Evolutionary conservation across 2,329 filamentous ascomycete genomes (phyloP).

Genomic region (Ophioceras dolichostomum): DNA sequence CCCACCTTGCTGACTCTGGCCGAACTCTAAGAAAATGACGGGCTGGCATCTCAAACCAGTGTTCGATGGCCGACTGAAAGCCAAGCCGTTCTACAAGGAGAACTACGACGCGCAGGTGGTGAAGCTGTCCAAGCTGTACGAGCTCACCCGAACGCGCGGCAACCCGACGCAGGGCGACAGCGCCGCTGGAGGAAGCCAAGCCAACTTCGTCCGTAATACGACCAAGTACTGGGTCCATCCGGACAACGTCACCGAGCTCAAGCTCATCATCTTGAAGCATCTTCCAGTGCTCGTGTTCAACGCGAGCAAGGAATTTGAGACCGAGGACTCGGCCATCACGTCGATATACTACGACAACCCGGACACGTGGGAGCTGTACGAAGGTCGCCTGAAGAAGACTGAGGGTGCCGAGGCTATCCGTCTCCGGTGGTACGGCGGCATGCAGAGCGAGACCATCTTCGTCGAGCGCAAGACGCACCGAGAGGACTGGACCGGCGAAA

Average conservation of each 20-base stretch:
- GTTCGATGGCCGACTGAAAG: conserved; percentile 89
- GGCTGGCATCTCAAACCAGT: conserved; percentile 86
- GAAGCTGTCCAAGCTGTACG: conserved; percentile 89
- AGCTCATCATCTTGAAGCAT: conserved; percentile 96
- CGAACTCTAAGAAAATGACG: conserved; percentile 66
- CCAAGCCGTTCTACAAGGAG: conserved; percentile 97
- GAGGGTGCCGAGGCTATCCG: conserved; percentile 96
- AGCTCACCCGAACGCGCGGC: conserved; percentile 83
- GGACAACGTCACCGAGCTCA: conserved; percentile 95
- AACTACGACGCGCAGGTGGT: conserved; percentile 96
- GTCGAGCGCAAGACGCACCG: conserved; percentile 96
- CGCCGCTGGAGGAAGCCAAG: conserved; percentile 79
- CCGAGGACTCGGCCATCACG: conserved; percentile 83
- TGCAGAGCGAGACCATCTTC: conserved; percentile 92
- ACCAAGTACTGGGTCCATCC: conserved; percentile 99
- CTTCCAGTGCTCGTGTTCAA: conserved; percentile 96
- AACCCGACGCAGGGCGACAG: conserved; percentile 89
- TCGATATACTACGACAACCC: conserved; percentile 98
- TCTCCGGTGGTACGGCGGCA: conserved; percentile 92
- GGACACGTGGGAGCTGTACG: conserved; percentile 86
- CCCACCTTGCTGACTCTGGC: neutral
- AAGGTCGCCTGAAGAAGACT: conserved; percentile 91
- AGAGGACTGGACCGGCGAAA: conserved; percentile 98
- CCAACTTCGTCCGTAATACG: conserved; percentile 91
- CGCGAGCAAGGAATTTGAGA: conserved; percentile 88